These are phyloP conservation scores for Fusarium sp. DNA, from an alignment of 2,329 filamentous ascomycete genomes.

Conservation along the genomic window DNA sequence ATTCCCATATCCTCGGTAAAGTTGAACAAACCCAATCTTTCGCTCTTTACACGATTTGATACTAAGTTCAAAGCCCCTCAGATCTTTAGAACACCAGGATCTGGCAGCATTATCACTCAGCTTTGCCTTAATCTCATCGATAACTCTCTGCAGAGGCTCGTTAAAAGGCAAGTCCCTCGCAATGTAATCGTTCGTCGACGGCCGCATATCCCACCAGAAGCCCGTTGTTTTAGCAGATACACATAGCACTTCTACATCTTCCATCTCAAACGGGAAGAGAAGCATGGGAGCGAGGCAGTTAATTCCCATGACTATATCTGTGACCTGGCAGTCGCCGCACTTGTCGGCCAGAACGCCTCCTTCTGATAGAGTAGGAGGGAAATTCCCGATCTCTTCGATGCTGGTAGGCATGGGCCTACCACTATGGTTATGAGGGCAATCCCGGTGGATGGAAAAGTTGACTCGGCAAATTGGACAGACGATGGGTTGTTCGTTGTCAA, in stretches of 20 bases:
- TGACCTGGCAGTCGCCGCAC: slow-evolving; percentile 20
- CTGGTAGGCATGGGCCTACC: slow-evolving; percentile 23
- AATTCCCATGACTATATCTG: slow-evolving; percentile 1
- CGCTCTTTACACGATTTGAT: neutral
- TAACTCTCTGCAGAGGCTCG: neutral
- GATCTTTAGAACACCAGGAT: slow-evolving; percentile 15
- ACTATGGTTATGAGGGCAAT: slow-evolving; percentile 1
- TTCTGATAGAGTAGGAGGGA: slow-evolving; percentile 1
- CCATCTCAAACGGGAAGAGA: neutral
- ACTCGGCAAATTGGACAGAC: slow-evolving; percentile 19
- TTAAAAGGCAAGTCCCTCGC: neutral
- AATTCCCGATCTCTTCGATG: neutral
- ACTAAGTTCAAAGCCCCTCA: slow-evolving; percentile 1
- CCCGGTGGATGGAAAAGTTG: neutral
- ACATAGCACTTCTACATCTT: neutral
- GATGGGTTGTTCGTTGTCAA: neutral
- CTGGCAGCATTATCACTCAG: neutral
- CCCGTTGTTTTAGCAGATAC: neutral
- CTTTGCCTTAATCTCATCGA: neutral
- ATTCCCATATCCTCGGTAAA: neutral
- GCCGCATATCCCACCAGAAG: too few species aligned
- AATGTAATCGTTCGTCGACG: neutral
- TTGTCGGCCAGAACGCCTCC: slow-evolving; percentile 2
- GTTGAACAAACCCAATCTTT: neutral
- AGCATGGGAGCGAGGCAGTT: neutral